Evolutionary conservation across 441 rosid species (phyloP), one percentile per base, ranked within the genome.

Genomic region (Cnidoscolus chayamansa): DNA sequence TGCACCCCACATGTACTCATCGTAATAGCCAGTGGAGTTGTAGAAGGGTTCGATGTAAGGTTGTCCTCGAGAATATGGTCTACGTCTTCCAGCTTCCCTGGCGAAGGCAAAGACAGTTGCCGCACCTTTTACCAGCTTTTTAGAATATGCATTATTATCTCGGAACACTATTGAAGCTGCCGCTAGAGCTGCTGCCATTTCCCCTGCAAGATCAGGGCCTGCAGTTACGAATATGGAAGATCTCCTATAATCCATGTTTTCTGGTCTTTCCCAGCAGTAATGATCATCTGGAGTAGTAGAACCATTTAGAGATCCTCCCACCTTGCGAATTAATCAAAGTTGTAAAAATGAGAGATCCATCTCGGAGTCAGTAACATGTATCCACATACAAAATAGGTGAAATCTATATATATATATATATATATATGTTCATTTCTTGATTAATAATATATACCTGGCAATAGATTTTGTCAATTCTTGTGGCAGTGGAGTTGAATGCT

Each of bases 1-100:
- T n/a, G 90, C 86, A 0, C 88, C 91, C 98, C 98, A 93, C 86
- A 91, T 87, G 72, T 85, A 83, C 77, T 93, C 98, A 53, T 89
- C 97, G 25, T 54, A 93, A 75, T 91, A 87, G 30, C 94, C 87
- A 0, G 84, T 80, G n/a, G 98, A 93, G 80, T 93, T 93, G 70
- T 93, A 93, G 78, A 59, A 88, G 11, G 83, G 83, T 43, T 77
- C 83, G 20, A 80, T 67, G 61, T 48, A 78, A 20, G 81, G 75
- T 20, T 89, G 80, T 10, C 92, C 88, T 0, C 77, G 77, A 4
- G 83, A 84, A 54, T 89, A 90, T 8, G 80, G 1, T 0, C 40
- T 69, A 19, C 97, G 85, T 73, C 51, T 83, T 13, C 84, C 80
- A 1, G 10, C 4, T 30, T 83, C 90, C 77, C 95, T 82, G n/a